phyloP scores from a whole-genome alignment of 2,329 filamentous ascomycete species.

The Fusarium nanum region DNA sequence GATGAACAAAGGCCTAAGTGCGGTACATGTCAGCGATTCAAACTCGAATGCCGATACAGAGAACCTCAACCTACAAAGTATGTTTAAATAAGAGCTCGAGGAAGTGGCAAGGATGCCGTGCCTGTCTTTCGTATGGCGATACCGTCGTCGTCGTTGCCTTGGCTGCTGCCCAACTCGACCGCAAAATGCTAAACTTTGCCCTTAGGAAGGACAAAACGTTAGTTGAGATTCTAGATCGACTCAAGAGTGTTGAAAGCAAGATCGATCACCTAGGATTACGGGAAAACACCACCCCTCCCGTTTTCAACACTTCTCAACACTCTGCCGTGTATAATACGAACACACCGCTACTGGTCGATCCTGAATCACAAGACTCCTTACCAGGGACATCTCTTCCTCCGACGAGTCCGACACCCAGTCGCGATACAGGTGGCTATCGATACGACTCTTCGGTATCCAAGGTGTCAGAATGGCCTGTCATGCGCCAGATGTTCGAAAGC shows the following conservation, averaged over 20 bases:
- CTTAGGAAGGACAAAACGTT: conserved; percentile 71
- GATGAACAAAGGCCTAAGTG: conserved; percentile 72
- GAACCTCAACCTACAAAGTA: conserved; percentile 73
- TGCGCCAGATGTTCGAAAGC: conserved; percentile 44
- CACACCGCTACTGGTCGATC: conserved; percentile 39
- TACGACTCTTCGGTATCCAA: conserved; percentile 45
- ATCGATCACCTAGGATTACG: conserved; percentile 58
- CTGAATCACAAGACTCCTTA: conserved; percentile 40
- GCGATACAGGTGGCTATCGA: conserved; percentile 42
- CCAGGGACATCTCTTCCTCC: conserved; percentile 35
- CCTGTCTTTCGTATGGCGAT: conserved; percentile 11
- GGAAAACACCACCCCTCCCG: conserved; percentile 30
- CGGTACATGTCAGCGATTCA: conserved; percentile 67
- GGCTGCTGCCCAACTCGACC: conserved; percentile 1
- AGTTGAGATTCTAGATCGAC: conserved; percentile 68
- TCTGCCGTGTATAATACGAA: conserved; percentile 35
- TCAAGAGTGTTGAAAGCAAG: conserved; percentile 66
- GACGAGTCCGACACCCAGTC: conserved; percentile 31
- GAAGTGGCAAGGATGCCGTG: conserved; percentile 16
- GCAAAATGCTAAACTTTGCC: conserved; percentile 26
- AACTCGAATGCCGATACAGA: conserved; percentile 69
- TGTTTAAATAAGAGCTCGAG: conserved; percentile 46
- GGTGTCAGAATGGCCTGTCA: conserved; percentile 45
- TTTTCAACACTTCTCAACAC: conserved; percentile 39
- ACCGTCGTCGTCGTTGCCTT: conserved; percentile 14